Conservation (phyloP, 129 eudicot species). For the Flaveria bidentis region DNA sequence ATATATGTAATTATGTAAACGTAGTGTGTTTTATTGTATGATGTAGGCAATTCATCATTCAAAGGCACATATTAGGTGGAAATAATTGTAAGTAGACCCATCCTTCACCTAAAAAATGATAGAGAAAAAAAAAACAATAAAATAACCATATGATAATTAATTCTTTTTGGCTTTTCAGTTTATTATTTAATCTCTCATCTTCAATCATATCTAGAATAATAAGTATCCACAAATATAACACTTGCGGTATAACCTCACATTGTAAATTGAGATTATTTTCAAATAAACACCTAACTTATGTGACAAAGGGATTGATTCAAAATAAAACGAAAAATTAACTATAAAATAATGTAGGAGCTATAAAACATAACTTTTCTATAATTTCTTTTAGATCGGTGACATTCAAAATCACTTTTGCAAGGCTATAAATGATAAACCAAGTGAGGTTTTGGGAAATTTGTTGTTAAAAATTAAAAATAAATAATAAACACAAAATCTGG, state of each 20-base stretch:
- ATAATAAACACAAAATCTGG: no score
- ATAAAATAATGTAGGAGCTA: no score
- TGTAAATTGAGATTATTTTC: neutral
- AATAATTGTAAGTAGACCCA: conserved; percentile 14
- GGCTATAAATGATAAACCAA: no score
- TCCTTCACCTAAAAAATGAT: conserved; percentile 23
- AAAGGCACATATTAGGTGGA: neutral
- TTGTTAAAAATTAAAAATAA: no score
- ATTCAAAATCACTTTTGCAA: no score
- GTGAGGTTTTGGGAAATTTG: no score
- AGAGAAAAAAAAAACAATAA: conserved; percentile 8
- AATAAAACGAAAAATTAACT: no score
- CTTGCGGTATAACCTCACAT: neutral
- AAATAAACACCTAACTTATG: no score
- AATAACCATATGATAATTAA: neutral
- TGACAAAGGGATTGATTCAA: no score
- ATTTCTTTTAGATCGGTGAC: no score
- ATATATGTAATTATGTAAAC: no score
- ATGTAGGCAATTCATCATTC: conserved; percentile 7
- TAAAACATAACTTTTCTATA: no score
- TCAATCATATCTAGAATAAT: neutral
- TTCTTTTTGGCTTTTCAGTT: neutral
- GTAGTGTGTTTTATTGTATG: neutral
- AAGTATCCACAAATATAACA: neutral
- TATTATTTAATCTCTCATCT: neutral